Percentiles rank a stretch among this genome's conserved stretches.
Conservation (phyloP, 2,329 filamentous ascomycete species). For the Didymellaceae sp. region DNA sequence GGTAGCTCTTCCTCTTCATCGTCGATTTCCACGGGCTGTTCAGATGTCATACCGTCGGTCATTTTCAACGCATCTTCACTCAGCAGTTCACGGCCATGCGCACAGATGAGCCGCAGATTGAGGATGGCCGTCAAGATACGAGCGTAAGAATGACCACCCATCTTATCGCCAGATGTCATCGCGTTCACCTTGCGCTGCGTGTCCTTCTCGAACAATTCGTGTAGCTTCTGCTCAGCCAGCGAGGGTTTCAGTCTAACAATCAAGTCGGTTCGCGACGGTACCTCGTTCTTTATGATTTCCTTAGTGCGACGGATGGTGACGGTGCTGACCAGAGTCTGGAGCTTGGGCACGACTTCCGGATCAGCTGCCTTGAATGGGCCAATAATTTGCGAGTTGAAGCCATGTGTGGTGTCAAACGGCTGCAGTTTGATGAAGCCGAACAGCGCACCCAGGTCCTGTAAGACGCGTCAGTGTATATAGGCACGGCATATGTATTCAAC, state of each 20-base stretch:
- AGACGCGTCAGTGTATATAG: conserved; percentile 3
- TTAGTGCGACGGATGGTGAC: conserved; percentile 91
- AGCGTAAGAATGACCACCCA: conserved; percentile 88
- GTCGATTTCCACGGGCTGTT: conserved; percentile 87
- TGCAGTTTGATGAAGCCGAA: conserved; percentile 83
- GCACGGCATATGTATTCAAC: conserved; percentile 43
- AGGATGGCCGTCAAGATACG: conserved; percentile 92
- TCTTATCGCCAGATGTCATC: conserved; percentile 68
- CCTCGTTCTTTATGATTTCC: conserved; percentile 71
- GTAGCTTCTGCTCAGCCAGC: conserved; percentile 75
- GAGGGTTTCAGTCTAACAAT: conserved; percentile 78
- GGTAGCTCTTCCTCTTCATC: conserved; percentile 71
- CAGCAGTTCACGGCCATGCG: conserved; percentile 90
- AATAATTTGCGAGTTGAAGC: conserved; percentile 81
- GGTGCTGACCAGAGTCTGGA: conserved; percentile 90
- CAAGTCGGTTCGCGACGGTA: conserved; percentile 73
- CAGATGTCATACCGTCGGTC: conserved; percentile 80
- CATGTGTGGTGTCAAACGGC: conserved; percentile 79
- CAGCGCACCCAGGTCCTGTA: conserved; percentile 76
- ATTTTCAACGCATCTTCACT: conserved; percentile 81
- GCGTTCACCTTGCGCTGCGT: conserved; percentile 81
- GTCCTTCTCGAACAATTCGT: conserved; percentile 83
- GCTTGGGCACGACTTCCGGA: conserved; percentile 79
- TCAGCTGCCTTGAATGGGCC: conserved; percentile 87
- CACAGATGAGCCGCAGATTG: conserved; percentile 86